Evolutionary conservation across 78 protist genomes (phyloP).

Genomic region (Creolimax fragrantissima): DNA sequence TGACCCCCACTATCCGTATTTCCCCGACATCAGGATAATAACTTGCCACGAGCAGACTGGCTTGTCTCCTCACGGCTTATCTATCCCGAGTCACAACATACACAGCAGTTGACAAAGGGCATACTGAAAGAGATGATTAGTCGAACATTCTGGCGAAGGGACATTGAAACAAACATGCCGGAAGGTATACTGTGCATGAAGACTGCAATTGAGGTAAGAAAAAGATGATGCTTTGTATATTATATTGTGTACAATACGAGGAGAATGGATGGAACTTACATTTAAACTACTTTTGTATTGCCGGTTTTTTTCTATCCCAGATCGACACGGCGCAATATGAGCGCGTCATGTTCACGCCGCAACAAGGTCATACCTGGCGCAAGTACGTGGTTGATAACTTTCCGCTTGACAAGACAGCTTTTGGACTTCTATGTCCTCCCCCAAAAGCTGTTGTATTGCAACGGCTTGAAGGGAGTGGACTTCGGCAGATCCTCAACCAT

Average conservation of each 20-base stretch:
- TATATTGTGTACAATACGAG: not conserved
- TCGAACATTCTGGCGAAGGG: not conserved
- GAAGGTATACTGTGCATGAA: not conserved
- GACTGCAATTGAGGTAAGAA: conserved; percentile 5
- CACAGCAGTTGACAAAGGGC: not conserved
- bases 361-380: conserved; percentile 12
- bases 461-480: conserved; percentile 11
- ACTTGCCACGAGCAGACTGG: not conserved
- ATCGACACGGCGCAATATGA: not conserved
- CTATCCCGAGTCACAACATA: not conserved
- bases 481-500: conserved; percentile 3
- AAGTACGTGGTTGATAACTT: not conserved
- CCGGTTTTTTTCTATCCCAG: not conserved
- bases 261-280: too few species aligned
- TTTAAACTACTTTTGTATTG: too few species aligned
- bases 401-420: not conserved
- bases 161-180: not conserved
- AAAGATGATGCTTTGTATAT: not conserved
- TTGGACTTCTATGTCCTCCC: not conserved
- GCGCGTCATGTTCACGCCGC: not conserved
- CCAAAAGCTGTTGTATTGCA: conserved; percentile 22
- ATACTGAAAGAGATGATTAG: not conserved
- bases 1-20: too few species aligned
- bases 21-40: not conserved
- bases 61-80: not conserved